Evolutionary conservation across 164 flowering plant species (phyloP).

Genomic region (Nelumbo lutea): DNA sequence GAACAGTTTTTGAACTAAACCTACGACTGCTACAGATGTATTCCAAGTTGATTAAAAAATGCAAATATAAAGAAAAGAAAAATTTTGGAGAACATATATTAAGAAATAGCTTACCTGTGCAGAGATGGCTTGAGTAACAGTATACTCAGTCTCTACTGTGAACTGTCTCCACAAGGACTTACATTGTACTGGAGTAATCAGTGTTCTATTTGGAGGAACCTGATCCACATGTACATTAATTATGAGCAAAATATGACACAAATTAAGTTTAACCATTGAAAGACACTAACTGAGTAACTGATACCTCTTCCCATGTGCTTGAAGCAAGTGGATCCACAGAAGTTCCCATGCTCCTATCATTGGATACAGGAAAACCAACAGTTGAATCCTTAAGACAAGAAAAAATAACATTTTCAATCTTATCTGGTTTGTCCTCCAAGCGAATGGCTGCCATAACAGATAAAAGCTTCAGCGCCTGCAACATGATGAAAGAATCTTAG

Average conservation of each 20-base stretch:
- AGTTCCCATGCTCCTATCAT: conserved; percentile 21
- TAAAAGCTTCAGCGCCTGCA: conserved; percentile 58
- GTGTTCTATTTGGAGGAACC: conserved; percentile 46
- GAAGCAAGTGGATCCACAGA: conserved; percentile 65
- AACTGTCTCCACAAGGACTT: conserved; percentile 76
- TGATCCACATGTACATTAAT: conserved; percentile 13
- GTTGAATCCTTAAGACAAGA: conserved; percentile 43
- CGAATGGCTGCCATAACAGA: conserved; percentile 67
- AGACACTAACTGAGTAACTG: neutral
- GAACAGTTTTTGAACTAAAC: too few relatives aligned
- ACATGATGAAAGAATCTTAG: conserved; percentile 3
- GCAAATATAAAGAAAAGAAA: too few relatives aligned
- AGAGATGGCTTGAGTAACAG: conserved; percentile 61
- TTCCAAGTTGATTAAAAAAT: too few relatives aligned
- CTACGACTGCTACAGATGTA: too few relatives aligned
- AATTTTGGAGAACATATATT: too few relatives aligned
- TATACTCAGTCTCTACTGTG: conserved; percentile 57
- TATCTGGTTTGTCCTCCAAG: conserved; percentile 52
- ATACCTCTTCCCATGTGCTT: conserved; percentile 81
- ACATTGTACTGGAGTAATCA: conserved; percentile 73
- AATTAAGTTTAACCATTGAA: neutral
- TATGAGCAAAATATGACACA: neutral
- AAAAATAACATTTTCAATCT: conserved; percentile 38
- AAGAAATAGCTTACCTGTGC: conserved; percentile 40
- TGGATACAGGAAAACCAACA: conserved; percentile 18